Conservation (phyloP, 106 monocot genomes). For the Cymbidium sinense region DNA sequence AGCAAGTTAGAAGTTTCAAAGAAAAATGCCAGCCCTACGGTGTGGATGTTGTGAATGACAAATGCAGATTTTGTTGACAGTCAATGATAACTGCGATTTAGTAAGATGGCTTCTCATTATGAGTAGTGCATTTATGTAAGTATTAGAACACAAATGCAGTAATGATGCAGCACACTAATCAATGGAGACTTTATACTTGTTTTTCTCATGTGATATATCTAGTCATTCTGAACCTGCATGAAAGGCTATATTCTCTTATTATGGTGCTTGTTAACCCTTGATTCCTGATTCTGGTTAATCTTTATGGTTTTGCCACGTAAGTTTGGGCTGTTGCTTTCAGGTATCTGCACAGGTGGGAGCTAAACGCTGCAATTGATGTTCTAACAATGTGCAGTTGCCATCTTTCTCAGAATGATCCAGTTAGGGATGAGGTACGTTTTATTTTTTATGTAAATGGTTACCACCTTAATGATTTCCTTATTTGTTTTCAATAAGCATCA, state of each 20-base stretch:
- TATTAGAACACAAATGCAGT: not conserved
- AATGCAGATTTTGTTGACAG: not conserved
- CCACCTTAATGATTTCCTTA: not conserved
- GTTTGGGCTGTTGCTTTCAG: constrained; percentile 19
- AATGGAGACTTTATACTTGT: not conserved
- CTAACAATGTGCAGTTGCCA: constrained; percentile 91
- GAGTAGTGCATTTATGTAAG: not conserved
- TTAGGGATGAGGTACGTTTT: constrained; percentile 51
- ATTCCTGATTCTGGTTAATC: not conserved
- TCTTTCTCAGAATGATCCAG: constrained; percentile 48
- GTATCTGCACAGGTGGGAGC: constrained; percentile 73
- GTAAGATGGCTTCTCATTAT: not conserved
- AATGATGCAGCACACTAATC: not conserved
- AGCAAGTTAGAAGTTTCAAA: not conserved
- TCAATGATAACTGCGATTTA: not conserved
- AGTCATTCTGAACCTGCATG: not conserved
- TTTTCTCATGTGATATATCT: not conserved
- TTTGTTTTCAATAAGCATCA: not conserved
- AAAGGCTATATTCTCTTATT: not conserved
- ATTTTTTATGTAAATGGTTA: not conserved
- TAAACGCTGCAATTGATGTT: constrained; percentile 80
- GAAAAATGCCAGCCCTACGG: not conserved
- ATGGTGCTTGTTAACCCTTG: not conserved
- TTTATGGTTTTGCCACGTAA: not conserved
- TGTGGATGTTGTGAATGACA: not conserved